Base-by-base conservation (phyloP, 75 land plant genomes). In the Chamaecyparis obtusa region DNA sequence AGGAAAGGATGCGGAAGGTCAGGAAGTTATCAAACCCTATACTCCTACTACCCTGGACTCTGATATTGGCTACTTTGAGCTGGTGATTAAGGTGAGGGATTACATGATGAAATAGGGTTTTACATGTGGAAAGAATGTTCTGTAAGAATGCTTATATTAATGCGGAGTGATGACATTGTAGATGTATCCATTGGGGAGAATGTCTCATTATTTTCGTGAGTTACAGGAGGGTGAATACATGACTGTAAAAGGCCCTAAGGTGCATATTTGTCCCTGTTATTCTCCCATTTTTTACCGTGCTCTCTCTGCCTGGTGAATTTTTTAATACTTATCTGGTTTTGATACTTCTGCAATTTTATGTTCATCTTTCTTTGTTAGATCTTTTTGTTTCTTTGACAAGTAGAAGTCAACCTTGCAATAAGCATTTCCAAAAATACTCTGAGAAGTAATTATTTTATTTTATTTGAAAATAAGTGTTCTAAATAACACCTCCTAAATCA, bases 31-130 rank as follows among this genome's bases (percentile, higher is more conserved):
- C 56, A 96, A 95, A 87, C 94, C 99, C 44, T 97, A 96, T 87
- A 97, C 98, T 84, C 99, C 98, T 49, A 96, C 96, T 30, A 96
- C 99, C 43, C 89, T 96, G 85, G 99, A 97, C 85, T 88, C 95
- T 30, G 98, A 96, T 87, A 74, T 94, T 86, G 98, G 96, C 56
- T 89, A 93, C 89, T 97, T 97, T 87, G 99, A 97, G 39, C 86
- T 97, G 56, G 98, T 97, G 44, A 96, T 97, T 81, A 97, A 96
- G 96, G 96, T 93, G 54, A 77, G 89, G 64, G 39, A 72, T 17
- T 24, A 24, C 56, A 27, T 89, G 67, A 37, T 54, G 4, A 33
- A 4, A 46, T 64, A 57, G 79, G 19, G 36, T 64, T 24, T 39
- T 81, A 14, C 60, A 33, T 35, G 37, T 35, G 13, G 85, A 32